These are phyloP conservation scores for Casuarina cunninghamiana DNA, from an alignment of 306 rosid species.

Conservation along the genomic window DNA sequence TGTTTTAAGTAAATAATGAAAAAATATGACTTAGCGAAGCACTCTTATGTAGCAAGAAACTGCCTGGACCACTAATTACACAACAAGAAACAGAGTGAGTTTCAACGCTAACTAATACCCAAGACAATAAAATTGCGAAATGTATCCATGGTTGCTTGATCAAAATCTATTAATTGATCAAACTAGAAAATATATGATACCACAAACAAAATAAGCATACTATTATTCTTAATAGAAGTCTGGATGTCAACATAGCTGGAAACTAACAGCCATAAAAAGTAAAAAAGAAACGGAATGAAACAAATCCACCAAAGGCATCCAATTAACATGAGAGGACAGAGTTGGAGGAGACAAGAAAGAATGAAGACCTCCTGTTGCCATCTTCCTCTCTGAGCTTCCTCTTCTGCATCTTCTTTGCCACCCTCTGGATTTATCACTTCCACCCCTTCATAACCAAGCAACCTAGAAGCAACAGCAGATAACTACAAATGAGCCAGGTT, in stretches of 20 bases:
- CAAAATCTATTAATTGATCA: background rate
- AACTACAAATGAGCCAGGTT: slow-evolving; percentile 24
- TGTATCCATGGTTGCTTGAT: background rate
- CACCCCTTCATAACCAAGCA: slow-evolving; percentile 84
- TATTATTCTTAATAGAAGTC: background rate
- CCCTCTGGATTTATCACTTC: slow-evolving; percentile 96
- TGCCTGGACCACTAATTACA: background rate
- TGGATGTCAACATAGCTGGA: background rate
- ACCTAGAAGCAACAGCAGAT: slow-evolving; percentile 38
- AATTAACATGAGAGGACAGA: slow-evolving; percentile 15
- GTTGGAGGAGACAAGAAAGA: slow-evolving; percentile 1
- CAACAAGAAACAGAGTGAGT: background rate
- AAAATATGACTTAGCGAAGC: background rate
- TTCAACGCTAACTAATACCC: background rate
- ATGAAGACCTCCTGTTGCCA: slow-evolving; percentile 79
- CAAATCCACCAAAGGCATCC: background rate
- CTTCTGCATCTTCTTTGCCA: slow-evolving; percentile 88
- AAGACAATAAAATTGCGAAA: background rate
- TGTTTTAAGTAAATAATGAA: background rate
- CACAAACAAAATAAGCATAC: slow-evolving; percentile 2
- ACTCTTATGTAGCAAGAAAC: background rate
- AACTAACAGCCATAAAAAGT: slow-evolving; percentile 11
- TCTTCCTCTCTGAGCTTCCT: slow-evolving; percentile 89
- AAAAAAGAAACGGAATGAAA: background rate
- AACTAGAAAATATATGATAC: slow-evolving; percentile 8